Evolutionary conservation across 768 basidiomycete species (phyloP), one percentile per base, ranked within the genome.

Genomic region (Amanita exitialis): DNA sequence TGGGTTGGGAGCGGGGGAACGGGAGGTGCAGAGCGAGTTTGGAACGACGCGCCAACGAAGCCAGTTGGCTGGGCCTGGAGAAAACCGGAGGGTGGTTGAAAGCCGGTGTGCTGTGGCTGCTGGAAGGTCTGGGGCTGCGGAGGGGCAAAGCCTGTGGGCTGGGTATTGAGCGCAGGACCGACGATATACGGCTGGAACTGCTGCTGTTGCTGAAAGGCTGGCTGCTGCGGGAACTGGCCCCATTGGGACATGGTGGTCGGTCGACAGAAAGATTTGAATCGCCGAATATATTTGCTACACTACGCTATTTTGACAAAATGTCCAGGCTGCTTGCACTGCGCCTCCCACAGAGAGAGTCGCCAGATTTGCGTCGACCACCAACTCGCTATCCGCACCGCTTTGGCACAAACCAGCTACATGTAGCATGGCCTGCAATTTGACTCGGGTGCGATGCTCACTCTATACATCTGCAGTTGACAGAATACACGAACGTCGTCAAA

Each of bases 161-260:
- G 88, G 9, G 80, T 73, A 25, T 73, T 68, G 45, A 86, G 62
- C 23, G 60, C 58, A 47, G 57, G 59, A 44, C 58, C 59, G 44
- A 69, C 72, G 7, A 48, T 47, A n/a, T 58, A 62, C 32, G 64
- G 59, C 55, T 67, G 70, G 38, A 67, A 64, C 53, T 68, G 66
- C 48, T 66, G 75, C 56, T 73, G 75, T 13, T 63, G 67, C 57
- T 72, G 70, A 47, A 73, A 74, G 53, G 79, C 78, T 23, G 67
- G 66, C 52, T 71, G 73, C 57, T 74, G 66, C 54, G 47, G 37
- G 47, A 73, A 74, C 60, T 79, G 78, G 36, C 73, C 75, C 85
- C 87, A 90, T 67, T 87, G 86, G 59, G 85, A 78, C 87, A 90
- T 89, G 62, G 59, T 70, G 61, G 62, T 66, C 53, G 56, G 61